Base-by-base conservation (phyloP, 495 filamentous ascomycete species). In the Cercophora newfieldiana region DNA sequence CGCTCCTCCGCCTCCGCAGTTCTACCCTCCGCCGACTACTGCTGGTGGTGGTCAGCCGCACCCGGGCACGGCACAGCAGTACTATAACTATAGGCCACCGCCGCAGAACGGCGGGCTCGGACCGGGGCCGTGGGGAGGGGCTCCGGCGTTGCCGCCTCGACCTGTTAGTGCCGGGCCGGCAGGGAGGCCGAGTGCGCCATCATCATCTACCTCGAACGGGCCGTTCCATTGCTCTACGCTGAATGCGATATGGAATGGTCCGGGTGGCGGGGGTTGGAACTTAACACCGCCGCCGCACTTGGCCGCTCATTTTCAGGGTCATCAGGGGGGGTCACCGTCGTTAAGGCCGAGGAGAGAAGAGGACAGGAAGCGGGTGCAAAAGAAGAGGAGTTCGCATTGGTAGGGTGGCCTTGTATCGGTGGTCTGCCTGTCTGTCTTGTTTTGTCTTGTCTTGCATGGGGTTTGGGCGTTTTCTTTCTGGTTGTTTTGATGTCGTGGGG, bases 341-440 rank as follows among this genome's bases (percentile, higher is more conserved):
- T 18, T 44, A 56, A 21, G 37, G 37, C 25, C 57, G 67, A 61
- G 63, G 53, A 51, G 62, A 66, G 59, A 61, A 10, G 74, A 79
- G 60, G 76, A 72, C 37, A 69, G 66, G 71, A 71, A 62, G 31
- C 75, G 71, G 71, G 64, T 81, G 54, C 65, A 77, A 68, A 83
- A 80, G 76, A 83, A 82, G 72, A 72, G 74, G 68, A 81, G 80
- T 67, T 75, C 78, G 71, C 71, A 71, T 62, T 81, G 78, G 74
- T 62, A n/a, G 22, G 4, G 47, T 62, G 29, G 29, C 14, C 25
- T 18, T 25, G 22, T 33, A 16, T 19, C 21, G 1, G 16, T 51
- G 30, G 7, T 53, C 49, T 10, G 49, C 49, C 10, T 53, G 49
- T 8, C 49, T 8, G 18, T 47, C 7, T 7, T 18, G 37, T 47